Evolutionary conservation across 148 eudicot genomes (phyloP).

Genomic region (Persicaria maculosa): DNA sequence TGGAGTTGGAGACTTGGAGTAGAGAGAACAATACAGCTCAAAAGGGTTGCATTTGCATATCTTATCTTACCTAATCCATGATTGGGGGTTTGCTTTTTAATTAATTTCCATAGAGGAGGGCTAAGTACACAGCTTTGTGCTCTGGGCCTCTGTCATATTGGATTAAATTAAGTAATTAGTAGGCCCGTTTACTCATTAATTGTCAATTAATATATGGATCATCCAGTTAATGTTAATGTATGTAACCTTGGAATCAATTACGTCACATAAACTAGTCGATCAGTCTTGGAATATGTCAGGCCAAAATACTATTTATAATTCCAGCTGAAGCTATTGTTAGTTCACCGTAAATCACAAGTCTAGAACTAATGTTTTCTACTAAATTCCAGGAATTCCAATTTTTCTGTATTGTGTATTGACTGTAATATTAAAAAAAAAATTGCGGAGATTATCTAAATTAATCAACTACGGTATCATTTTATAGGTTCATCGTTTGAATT

Average conservation of each 20-base stretch:
- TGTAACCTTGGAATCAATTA: background rate
- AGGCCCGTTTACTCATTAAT: too few relatives aligned
- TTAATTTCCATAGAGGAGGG: background rate
- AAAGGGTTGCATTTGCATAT: background rate
- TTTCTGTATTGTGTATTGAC: too few relatives aligned
- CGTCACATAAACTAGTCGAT: background rate
- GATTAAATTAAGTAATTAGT: background rate
- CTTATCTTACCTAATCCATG: conserved; percentile 1
- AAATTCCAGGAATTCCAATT: too few relatives aligned
- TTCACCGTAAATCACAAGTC: too few relatives aligned
- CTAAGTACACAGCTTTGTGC: background rate
- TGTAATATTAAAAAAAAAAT: too few relatives aligned
- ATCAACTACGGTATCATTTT: too few relatives aligned
- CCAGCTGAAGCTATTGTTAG: too few relatives aligned
- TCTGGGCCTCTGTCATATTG: background rate
- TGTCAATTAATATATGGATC: conserved; percentile 2
- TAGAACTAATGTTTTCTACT: too few relatives aligned
- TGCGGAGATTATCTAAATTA: too few relatives aligned
- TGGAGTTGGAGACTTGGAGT: background rate
- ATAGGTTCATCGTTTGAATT: too few relatives aligned
- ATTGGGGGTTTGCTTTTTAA: conserved; percentile 1
- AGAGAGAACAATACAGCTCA: background rate
- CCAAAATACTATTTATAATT: background rate
- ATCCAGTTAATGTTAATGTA: background rate
- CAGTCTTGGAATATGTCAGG: conserved; percentile 2